Conservation (phyloP, 2,329 filamentous ascomycete genomes). For the Hypoxylon sp. region DNA sequence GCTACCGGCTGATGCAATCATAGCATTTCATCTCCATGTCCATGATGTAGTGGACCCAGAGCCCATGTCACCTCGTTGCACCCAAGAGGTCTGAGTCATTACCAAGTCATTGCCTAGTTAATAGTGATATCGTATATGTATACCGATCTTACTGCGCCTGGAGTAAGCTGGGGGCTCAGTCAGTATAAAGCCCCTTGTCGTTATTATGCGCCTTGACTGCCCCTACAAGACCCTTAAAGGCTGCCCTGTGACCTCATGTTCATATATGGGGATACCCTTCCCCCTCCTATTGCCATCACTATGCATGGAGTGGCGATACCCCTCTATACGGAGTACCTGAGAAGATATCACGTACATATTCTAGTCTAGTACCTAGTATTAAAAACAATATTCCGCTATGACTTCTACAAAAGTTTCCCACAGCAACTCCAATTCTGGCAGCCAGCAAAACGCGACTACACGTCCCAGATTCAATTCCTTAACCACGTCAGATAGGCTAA, state of each 20-base stretch:
- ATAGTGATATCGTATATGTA: conserved; percentile 14
- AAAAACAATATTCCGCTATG: conserved; percentile 42
- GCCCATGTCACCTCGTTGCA: conserved; percentile 31
- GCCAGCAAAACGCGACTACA: conserved; percentile 30
- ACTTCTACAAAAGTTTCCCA: conserved; percentile 45
- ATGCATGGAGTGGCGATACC: conserved; percentile 35
- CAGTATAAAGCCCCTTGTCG: conserved; percentile 21
- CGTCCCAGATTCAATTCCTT: conserved; percentile 67
- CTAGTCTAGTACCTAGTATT: conserved; percentile 10
- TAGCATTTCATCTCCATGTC: conserved; percentile 24
- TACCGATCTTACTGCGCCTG: conserved; percentile 14
- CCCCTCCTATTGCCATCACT: conserved; percentile 36
- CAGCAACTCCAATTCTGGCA: conserved; percentile 40
- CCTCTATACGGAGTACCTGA: conserved; percentile 21
- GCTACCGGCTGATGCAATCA: conserved; percentile 37
- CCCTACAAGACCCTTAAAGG: conserved; percentile 36
- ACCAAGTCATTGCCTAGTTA: conserved; percentile 15
- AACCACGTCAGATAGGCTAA: conserved; percentile 65
- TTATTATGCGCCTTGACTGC: conserved; percentile 16
- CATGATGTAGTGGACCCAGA: conserved; percentile 41
- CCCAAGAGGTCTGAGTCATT: conserved; percentile 6
- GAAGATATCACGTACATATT: conserved; percentile 20
- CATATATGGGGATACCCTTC: conserved; percentile 30
- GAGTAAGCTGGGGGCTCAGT: conserved; percentile 1
- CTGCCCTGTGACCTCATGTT: conserved; percentile 50